Base-by-base conservation (phyloP, 2,329 filamentous ascomycete genomes). In the Fonsecaea erecta region DNA sequence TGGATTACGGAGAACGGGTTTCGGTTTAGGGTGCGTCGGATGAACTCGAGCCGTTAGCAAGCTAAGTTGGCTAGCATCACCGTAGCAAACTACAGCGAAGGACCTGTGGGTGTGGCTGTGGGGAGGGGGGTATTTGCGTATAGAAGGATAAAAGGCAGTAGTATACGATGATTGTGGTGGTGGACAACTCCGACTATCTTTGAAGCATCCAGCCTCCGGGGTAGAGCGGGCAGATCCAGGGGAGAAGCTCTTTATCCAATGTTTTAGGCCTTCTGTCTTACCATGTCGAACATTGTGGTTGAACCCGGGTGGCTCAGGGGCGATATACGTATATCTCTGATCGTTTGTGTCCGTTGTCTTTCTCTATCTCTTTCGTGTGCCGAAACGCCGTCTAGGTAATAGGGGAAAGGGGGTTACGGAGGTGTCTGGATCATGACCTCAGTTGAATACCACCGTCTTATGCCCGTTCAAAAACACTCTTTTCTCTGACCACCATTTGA, bases 401-500 rank as follows among this genome's bases (percentile, higher is more conserved):
- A n/a, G 2, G 21, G 11, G 28, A 21, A 12, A 14, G 21, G 26
- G 52, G 21, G 30, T 35, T 12, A 9, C 4, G 28, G 14, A 11
- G 51, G 51, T 8, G n/a, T 6, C 28, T 16, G 51, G 14, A 16
- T 7, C 14, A 3, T 21, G 51, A 21, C 30, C 43, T 60, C 52
- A 85, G 67, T 83, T 83, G 77, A 93, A 93, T 1, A 93, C 90
- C 28, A 93, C 89, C 34, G 91, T 94, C 84, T 93, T 93, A 70
- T 84, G 83, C 16, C 89, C 89, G 74, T 93, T 93, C 70, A 94
- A 79, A 74, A 95, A 90, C 32, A 95, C 87, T 62, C 88, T 84
- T 74, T 87, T 84, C 83, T 95, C 90, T 26, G 89, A 88, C 79
- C 90, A 91, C 88, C 90, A 93, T 80, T 93, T 91, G 61, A 95